These are phyloP conservation scores for Rhododendron ferrugineum DNA, from an alignment of 148 eudicot genomes.

Conservation along the genomic window DNA sequence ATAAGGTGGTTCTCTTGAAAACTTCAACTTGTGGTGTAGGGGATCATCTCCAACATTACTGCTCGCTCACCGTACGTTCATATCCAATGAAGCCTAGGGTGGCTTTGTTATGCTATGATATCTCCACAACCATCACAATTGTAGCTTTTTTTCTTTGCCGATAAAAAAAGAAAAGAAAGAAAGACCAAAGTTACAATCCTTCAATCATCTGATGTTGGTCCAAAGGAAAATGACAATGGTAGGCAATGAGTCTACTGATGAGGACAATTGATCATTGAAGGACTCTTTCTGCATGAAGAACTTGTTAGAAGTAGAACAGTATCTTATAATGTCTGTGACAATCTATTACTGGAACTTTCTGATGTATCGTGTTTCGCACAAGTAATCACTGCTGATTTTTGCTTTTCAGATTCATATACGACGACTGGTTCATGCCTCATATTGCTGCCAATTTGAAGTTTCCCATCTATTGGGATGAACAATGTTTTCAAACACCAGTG, in stretches of 20 bases:
- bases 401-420: constrained; percentile 64
- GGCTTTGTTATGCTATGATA: background rate
- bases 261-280: background rate
- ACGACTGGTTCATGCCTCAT: constrained; percentile 87
- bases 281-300: background rate
- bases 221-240: background rate
- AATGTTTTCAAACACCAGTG: constrained; percentile 34
- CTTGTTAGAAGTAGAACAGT: background rate
- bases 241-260: background rate
- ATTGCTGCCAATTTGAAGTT: constrained; percentile 68
- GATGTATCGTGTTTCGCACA: background rate
- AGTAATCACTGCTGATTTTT: background rate
- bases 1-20: background rate
- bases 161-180: no score
- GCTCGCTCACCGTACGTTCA: background rate
- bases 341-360: background rate
- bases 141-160: background rate
- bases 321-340: background rate
- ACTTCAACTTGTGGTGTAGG: background rate
- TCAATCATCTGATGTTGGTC: background rate
- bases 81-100: background rate
- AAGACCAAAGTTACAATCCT: background rate
- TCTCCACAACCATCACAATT: background rate
- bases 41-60: background rate
- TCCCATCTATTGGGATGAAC: constrained; percentile 83